Percentiles rank a stretch among this genome's conserved stretches.
phyloP scores from a whole-genome alignment of 2,329 filamentous ascomycete genomes.

The Xylaria sp. region DNA sequence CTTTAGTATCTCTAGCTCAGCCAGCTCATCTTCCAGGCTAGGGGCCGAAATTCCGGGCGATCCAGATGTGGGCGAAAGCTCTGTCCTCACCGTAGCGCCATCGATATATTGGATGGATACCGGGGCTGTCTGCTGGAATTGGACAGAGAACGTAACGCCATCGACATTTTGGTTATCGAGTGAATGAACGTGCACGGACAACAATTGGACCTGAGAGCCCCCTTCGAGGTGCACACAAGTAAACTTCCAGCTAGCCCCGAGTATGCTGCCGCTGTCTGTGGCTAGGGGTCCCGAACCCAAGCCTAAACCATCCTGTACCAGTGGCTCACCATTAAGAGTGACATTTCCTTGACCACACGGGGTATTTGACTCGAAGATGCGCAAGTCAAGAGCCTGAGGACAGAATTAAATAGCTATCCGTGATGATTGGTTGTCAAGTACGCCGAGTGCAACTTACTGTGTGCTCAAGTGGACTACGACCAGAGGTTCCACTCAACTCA shows the following conservation, averaged over 20 bases:
- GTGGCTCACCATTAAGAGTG: slow-evolving; percentile 52
- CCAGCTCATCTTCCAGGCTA: slow-evolving; percentile 50
- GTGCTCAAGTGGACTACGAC: slow-evolving; percentile 28
- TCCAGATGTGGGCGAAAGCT: slow-evolving; percentile 29
- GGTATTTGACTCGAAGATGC: slow-evolving; percentile 52
- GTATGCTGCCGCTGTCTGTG: slow-evolving; percentile 45
- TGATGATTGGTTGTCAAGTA: neutral
- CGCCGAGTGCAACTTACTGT: slow-evolving; percentile 33
- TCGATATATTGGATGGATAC: slow-evolving; percentile 51
- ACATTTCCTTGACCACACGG: slow-evolving; percentile 55
- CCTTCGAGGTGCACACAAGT: slow-evolving; percentile 51
- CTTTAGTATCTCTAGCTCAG: slow-evolving; percentile 51
- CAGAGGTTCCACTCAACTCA: slow-evolving; percentile 28
- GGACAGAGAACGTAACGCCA: slow-evolving; percentile 48
- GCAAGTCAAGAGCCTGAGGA: slow-evolving; percentile 47
- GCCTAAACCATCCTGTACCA: slow-evolving; percentile 48
- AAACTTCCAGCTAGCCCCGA: slow-evolving; percentile 55
- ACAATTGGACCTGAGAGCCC: slow-evolving; percentile 49
- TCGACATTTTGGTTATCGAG: slow-evolving; percentile 49
- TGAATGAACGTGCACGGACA: slow-evolving; percentile 51
- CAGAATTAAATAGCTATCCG: slow-evolving; percentile 16
- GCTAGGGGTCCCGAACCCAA: slow-evolving; percentile 50
- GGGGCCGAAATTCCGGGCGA: neutral
- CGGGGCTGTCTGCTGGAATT: slow-evolving; percentile 54
- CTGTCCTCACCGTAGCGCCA: slow-evolving; percentile 43